Evolutionary conservation across 345 rosid genomes (phyloP), one percentile per base, ranked within the genome.

Genomic region (Erodium maritimum): DNA sequence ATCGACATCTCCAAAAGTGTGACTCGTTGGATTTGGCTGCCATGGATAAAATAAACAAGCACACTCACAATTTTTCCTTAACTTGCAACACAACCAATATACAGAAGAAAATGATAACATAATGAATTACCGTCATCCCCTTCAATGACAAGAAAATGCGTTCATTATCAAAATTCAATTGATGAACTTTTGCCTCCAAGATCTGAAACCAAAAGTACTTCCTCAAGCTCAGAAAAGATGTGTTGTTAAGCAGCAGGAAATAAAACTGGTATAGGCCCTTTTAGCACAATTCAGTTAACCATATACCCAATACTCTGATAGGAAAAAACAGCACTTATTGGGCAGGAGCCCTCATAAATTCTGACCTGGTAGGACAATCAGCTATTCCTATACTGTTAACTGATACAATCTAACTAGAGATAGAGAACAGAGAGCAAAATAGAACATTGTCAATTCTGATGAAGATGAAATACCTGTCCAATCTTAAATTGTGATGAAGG

Each of bases 111-210:
- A 6, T 0, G 3, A 61, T 13, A 51, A 3, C 5, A 52, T 7
- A 23, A 56, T 37, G 21, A 61, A 46, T 72, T 80, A 93, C 96
- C 71, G 69, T 75, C 19, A 82, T 89, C 76, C 85, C 96, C 75
- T 85, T 89, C 61, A 93, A 56, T 17, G 99, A 93, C 62, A 93
- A 76, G 77, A 80, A 89, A 65, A 93, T 83, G 54, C 96, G 96
- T 52, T 83, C 88, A 61, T 80, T 85, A 23, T 83, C 61, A 67
- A 86, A 83, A 78, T 93, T 91, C 67, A 93, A 72, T 70, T 82
- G 94, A 62, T 86, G 89, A 62, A 93, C 96, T 79, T 86, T 93
- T 19, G 96, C 99, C 71, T 93, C 95, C 72, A 85, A 82, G 53
- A 79, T 82, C 99, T 86, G 75, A 70, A 57, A 65, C 50, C 71